Evolutionary conservation across 2,329 filamentous ascomycete genomes (phyloP).

Genomic region (Verruconis gallopava): DNA sequence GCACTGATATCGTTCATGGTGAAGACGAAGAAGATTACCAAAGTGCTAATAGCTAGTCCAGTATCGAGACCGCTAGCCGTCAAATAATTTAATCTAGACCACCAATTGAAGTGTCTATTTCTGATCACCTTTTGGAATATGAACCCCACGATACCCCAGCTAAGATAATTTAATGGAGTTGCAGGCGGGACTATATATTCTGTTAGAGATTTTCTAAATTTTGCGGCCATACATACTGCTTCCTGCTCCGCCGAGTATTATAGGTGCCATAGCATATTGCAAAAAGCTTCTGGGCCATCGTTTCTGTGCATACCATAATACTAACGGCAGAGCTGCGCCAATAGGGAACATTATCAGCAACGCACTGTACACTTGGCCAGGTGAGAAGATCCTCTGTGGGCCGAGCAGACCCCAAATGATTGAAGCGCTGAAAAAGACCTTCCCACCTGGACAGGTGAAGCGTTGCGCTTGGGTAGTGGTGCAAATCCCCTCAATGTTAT

Average conservation of each 20-base stretch:
- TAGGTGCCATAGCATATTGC: constrained; percentile 45
- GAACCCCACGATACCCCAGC: constrained; percentile 18
- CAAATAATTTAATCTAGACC: constrained; percentile 14
- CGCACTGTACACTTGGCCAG: constrained; percentile 46
- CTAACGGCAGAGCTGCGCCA: constrained; percentile 40
- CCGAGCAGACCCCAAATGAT: constrained; percentile 58
- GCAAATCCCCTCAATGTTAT: constrained; percentile 34
- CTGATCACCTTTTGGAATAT: constrained; percentile 18
- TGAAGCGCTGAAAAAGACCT: constrained; percentile 52
- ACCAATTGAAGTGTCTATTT: constrained; percentile 16
- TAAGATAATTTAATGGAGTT: background rate
- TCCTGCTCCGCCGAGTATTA: constrained; percentile 49
- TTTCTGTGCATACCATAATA: constrained; percentile 38
- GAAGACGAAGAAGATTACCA: constrained; percentile 19
- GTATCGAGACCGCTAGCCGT: constrained; percentile 16
- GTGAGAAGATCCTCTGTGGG: constrained; percentile 50
- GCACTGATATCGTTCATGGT: constrained; percentile 15
- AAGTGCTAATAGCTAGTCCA: constrained; percentile 16
- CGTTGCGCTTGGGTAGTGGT: constrained; percentile 22
- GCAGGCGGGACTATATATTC: too few relatives aligned
- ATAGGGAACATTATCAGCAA: constrained; percentile 48
- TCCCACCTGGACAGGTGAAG: constrained; percentile 51
- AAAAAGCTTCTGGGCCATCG: constrained; percentile 37
- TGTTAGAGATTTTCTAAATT: too few relatives aligned
- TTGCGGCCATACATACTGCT: constrained; percentile 46